Conservation (phyloP, 768 basidiomycete genomes). For the Coprinopsis cinerea region DNA sequence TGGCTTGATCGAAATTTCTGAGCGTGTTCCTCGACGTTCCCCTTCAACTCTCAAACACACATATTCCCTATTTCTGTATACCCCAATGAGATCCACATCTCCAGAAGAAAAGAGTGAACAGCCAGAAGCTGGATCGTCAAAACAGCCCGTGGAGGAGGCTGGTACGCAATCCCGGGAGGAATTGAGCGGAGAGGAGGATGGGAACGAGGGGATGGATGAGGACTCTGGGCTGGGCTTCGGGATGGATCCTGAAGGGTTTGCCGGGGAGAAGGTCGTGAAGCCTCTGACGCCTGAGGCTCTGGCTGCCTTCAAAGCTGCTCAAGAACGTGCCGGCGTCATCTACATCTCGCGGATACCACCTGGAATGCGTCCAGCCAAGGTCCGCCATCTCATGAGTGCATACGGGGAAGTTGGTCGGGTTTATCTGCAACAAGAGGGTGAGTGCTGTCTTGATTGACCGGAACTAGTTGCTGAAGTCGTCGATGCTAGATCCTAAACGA, state of each 20-base stretch:
- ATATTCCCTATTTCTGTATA: background rate
- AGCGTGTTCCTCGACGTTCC: background rate
- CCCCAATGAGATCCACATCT: background rate
- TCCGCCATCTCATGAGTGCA: slow-evolving; percentile 85
- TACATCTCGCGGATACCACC: slow-evolving; percentile 97
- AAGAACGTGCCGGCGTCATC: slow-evolving; percentile 76
- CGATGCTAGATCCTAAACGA: slow-evolving; percentile 65
- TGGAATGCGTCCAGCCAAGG: slow-evolving; percentile 95
- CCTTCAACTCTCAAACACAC: background rate
- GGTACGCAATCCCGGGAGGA: background rate
- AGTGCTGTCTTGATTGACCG: slow-evolving; percentile 16
- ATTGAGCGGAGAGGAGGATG: slow-evolving; percentile 20
- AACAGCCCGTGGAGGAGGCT: background rate
- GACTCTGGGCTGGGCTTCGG: slow-evolving; percentile 33
- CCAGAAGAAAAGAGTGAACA: background rate
- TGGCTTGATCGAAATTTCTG: background rate
- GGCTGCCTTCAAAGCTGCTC: slow-evolving; percentile 65
- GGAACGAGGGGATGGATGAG: slow-evolving; percentile 18
- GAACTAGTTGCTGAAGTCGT: background rate
- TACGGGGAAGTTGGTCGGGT: slow-evolving; percentile 91
- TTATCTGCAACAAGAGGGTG: slow-evolving; percentile 91
- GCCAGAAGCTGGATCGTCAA: slow-evolving; percentile 9
- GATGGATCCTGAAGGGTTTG: slow-evolving; percentile 55
- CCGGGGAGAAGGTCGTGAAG: slow-evolving; percentile 59
- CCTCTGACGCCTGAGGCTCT: slow-evolving; percentile 73